These are phyloP conservation scores for Ceriops decandra DNA, from an alignment of 345 rosid genomes.

Conservation along the genomic window DNA sequence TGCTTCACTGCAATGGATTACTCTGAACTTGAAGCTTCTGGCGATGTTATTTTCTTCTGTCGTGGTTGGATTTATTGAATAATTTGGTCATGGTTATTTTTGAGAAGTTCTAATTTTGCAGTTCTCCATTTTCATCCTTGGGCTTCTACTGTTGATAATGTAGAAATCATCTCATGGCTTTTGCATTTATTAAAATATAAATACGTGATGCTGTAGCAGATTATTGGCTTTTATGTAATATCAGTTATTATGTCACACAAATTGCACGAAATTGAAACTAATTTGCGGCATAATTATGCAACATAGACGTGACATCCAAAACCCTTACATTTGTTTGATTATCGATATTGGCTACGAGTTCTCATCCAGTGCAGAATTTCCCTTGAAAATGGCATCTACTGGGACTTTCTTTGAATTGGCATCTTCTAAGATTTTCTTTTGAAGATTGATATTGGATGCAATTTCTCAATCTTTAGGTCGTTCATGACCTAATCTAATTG, in stretches of 20 bases:
- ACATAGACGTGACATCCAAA: too few relatives aligned
- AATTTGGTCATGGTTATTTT: background rate
- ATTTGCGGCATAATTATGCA: too few relatives aligned
- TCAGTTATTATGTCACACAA: too few relatives aligned
- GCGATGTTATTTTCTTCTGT: background rate
- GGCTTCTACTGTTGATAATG: background rate
- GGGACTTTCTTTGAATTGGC: background rate
- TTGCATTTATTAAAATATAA: too few relatives aligned
- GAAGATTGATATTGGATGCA: background rate
- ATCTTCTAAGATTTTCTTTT: background rate
- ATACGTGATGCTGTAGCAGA: too few relatives aligned
- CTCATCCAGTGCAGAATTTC: too few relatives aligned
- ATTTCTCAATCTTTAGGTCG: background rate
- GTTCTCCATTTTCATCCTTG: background rate
- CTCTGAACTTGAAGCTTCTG: background rate
- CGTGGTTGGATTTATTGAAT: too few relatives aligned
- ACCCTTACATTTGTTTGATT: too few relatives aligned
- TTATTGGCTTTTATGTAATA: too few relatives aligned
- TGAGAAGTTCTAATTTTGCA: background rate
- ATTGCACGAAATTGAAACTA: too few relatives aligned
- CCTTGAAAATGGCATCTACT: too few relatives aligned
- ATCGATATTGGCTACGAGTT: too few relatives aligned
- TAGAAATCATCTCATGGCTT: background rate
- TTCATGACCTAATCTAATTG: background rate
- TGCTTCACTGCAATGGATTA: background rate